Base-by-base conservation (phyloP, 2,329 filamentous ascomycete species). In the Microdochium trichocladiopsis region DNA sequence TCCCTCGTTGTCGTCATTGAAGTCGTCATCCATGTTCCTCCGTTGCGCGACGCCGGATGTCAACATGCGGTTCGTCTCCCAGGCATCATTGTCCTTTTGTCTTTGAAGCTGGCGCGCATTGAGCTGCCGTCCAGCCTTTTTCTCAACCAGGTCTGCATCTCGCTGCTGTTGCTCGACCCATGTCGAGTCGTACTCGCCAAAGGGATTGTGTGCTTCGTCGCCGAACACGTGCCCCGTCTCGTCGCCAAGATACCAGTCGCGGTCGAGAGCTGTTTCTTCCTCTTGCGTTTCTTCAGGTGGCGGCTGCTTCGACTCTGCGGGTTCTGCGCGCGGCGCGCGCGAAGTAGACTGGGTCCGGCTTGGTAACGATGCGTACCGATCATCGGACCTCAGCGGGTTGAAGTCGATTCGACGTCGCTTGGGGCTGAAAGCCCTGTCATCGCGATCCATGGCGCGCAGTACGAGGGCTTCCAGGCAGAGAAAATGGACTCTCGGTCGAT, bases 61-160 rank as follows among this genome's bases (percentile, higher is more conserved):
- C 55, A 99, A 78, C 94, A 99, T 97, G 54, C 94, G 88, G 67
- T 99, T 99, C 16, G 93, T 94, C 70, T 99, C 95, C 94, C 94
- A 99, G 0, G 92, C 93, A 70, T 99, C 94, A 45, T 94, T 91
- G 65, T 99, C 94, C 65, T 88, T 91, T 67, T 96, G 90, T 61
- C 92, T 89, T 69, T 96, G 90, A 53, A 90, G 78, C 55, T 86
- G 85, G 50, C 88, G 80, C 47, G 87, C 87, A 64, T 83, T 90
- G 66, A 87, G 78, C 3, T 83, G 77, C 51, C 74, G 80, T 61
- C 80, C 85, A 4, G 84, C 78, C 73, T 94, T 94, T 76, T 90
- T 94, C 69, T 95, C 89, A 9, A 84, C 77, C 66, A 91, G 72
- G 14, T 84, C 86, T 16, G 80, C 80, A 68, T 95, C 90, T 23